Base-by-base conservation (phyloP, 768 basidiomycete species). In the button mushroom (Agaricus bisporus) region DNA sequence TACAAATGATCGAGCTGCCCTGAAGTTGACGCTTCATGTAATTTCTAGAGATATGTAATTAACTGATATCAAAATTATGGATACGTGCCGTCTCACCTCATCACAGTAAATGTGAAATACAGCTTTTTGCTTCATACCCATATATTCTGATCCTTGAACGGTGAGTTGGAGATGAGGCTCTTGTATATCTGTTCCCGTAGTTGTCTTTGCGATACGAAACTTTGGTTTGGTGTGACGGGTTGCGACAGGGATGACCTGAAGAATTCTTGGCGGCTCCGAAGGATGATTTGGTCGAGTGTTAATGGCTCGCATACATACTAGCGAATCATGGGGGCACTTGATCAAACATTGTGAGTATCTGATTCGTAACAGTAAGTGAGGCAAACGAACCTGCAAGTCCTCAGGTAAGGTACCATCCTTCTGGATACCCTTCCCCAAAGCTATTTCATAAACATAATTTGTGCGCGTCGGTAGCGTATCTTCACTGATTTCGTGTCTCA, bases 211-310 rank as follows among this genome's bases (percentile, higher is more conserved):
- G 22, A 54, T 29, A 62, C 63, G 46, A 10, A 48, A 54, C 51
- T 53, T 67, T 14, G 62, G 65, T 15, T 51, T 51, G 1, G 64
- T 35, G 15, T 48, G 46, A 22, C 17, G 29, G 8, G 58, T 55
- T 4, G 63, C 66, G 9, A 70, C 60, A 9, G 70, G 68, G 14
- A 72, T 59, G 35, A 72, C 67, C 61, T 70, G 69, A 7, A 71
- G 56, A 20, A 70, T 66, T 17, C 69, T 60, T 6, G 55, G 18
- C 17, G 70, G 69, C 41, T 69, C 71, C 8, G 67, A 68, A 29
- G 64, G 67, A 54, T 68, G 67, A 8, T 63, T 59, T 32, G 68
- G 69, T 5, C 67, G 61, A 11, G 62, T 66, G 42, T 70, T 70
- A 9, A 64, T 53, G 36, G 56, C 46, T 52, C 59, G 64, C 7